A percentile compares a stretch with the other conserved stretches of the same genome.
Evolutionary conservation across 2,329 filamentous ascomycete species (phyloP).

Genomic region (Diplodia corticola): DNA sequence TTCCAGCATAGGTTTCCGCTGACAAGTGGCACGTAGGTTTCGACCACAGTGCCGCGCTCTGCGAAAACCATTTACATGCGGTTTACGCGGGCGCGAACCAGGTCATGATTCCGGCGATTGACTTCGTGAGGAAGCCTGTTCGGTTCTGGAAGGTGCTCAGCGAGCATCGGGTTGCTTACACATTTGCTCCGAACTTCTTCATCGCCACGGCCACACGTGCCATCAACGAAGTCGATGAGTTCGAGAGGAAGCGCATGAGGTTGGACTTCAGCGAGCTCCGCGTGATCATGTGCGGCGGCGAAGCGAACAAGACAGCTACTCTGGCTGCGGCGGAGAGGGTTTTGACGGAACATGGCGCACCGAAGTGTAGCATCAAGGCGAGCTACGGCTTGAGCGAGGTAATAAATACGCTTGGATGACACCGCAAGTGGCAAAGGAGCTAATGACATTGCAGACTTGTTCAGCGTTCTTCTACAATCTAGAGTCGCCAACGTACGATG

Average conservation of each 20-base stretch:
- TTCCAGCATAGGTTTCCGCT: neutral
- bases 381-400: constrained; percentile 21
- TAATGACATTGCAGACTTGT: constrained; percentile 3
- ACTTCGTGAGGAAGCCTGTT: constrained; percentile 44
- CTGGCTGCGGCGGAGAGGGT: constrained; percentile 32
- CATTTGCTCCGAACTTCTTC: constrained; percentile 51
- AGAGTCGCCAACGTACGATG: constrained; percentile 46
- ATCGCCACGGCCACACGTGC: constrained; percentile 28
- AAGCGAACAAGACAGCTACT: constrained; percentile 45
- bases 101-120: constrained; percentile 47
- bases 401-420: neutral
- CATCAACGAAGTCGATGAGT: neutral
- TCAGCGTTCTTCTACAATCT: constrained; percentile 40
- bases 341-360: constrained; percentile 37
- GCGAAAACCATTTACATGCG: constrained; percentile 55
- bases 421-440: neutral
- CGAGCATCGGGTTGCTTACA: constrained; percentile 45
- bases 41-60: constrained; percentile 56
- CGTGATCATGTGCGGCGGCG: constrained; percentile 47
- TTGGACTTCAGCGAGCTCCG: constrained; percentile 28
- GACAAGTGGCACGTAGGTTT: neutral
- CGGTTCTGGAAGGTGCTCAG: constrained; percentile 44
- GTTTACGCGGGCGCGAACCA: constrained; percentile 46
- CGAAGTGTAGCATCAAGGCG: constrained; percentile 17
- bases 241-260: neutral